phyloP scores from a whole-genome alignment of 179 eudicot genomes.

The Sideroxylon spinosum region DNA sequence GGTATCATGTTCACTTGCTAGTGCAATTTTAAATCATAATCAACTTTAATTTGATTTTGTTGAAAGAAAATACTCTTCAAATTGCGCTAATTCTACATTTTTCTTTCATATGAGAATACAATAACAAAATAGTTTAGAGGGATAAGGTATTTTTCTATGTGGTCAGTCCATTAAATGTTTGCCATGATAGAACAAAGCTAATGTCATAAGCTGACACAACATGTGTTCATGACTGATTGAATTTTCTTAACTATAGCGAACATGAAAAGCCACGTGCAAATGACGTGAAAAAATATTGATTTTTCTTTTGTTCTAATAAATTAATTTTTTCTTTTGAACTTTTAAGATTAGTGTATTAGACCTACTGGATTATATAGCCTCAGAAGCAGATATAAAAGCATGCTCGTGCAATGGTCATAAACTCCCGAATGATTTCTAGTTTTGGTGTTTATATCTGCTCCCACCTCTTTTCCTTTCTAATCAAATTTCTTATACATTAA shows the following conservation, averaged over 20 bases:
- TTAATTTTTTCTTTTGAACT: conserved; percentile 15
- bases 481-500: conserved; percentile 7
- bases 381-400: conserved; percentile 78
- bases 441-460: not conserved
- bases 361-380: conserved; percentile 82
- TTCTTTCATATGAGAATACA: not conserved
- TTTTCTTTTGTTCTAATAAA: not conserved
- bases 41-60: too few relatives aligned
- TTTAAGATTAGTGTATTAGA: conserved; percentile 75
- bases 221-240: not conserved
- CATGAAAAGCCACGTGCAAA: not conserved
- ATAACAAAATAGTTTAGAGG: not conserved
- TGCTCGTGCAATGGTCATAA: conserved; percentile 84
- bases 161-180: not conserved
- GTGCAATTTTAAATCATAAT: too few relatives aligned
- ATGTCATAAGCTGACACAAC: too few relatives aligned
- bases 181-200: too few relatives aligned
- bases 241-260: not conserved
- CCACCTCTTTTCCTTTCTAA: not conserved
- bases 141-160: too few relatives aligned
- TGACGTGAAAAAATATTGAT: not conserved
- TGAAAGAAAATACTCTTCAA: not conserved
- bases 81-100: not conserved
- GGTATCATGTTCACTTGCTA: too few relatives aligned
- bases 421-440: not conserved